These are phyloP conservation scores for Lumnitzera littorea DNA, from an alignment of 345 rosid species.

Conservation along the genomic window DNA sequence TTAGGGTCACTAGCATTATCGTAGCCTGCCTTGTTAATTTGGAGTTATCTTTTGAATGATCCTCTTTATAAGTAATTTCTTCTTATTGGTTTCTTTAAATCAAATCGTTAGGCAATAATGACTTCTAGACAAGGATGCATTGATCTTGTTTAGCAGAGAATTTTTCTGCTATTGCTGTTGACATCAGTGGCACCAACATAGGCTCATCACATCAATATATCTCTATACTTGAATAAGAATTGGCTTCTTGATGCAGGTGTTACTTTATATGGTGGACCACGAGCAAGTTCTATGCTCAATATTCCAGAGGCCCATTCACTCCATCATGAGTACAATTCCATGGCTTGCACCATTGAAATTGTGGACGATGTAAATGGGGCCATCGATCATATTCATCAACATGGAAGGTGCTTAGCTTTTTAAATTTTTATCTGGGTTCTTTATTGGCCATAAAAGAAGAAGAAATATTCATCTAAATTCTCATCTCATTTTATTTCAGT, in stretches of 20 bases:
- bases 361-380: conserved; percentile 80
- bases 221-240: not conserved
- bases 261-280: conserved; percentile 72
- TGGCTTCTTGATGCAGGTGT: conserved; percentile 44
- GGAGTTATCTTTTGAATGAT: too few relatives aligned
- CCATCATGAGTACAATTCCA: conserved; percentile 76
- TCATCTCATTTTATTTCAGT: conserved; percentile 34
- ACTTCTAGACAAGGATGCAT: not conserved
- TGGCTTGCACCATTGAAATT: conserved; percentile 86
- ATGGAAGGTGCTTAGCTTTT: conserved; percentile 59
- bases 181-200: too few relatives aligned
- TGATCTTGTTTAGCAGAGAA: not conserved
- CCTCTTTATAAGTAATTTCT: too few relatives aligned
- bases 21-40: too few relatives aligned
- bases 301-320: conserved; percentile 55
- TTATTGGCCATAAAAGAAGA: not conserved
- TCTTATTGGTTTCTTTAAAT: too few relatives aligned
- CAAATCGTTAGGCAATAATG: too few relatives aligned
- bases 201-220: not conserved
- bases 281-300: conserved; percentile 48
- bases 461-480: not conserved
- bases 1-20: too few relatives aligned
- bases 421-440: not conserved
- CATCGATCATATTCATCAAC: conserved; percentile 74
- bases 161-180: too few relatives aligned